These are phyloP conservation scores for Talaromyces funiculosus DNA, from an alignment of 2,329 filamentous ascomycete species.

Conservation along the genomic window DNA sequence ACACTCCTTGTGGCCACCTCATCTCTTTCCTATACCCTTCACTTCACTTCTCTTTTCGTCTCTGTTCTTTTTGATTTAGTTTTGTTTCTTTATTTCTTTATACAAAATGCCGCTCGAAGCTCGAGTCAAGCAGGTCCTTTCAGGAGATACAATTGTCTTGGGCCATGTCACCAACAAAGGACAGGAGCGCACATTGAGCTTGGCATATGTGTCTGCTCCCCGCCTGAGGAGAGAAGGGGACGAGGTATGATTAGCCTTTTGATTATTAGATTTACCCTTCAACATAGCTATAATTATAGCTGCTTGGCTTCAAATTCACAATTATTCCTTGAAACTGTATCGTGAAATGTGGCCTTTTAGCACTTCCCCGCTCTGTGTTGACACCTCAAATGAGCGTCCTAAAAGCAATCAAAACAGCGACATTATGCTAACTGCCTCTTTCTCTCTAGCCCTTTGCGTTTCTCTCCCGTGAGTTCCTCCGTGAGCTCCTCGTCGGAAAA, in stretches of 20 bases:
- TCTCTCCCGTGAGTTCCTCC: constrained; percentile 88
- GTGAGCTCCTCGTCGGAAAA: constrained; percentile 78
- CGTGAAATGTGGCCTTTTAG: constrained; percentile 18
- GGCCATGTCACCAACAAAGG: constrained; percentile 73
- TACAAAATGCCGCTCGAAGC: constrained; percentile 46
- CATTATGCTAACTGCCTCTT: background rate
- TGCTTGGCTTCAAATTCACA: background rate
- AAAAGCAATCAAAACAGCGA: background rate
- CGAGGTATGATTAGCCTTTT: constrained; percentile 49
- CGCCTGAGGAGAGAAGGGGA: constrained; percentile 83
- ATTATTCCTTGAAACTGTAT: background rate
- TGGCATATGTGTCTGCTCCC: constrained; percentile 88
- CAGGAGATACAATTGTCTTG: constrained; percentile 85
- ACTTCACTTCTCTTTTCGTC: background rate
- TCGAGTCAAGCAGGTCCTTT: constrained; percentile 88
- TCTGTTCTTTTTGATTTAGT: background rate
- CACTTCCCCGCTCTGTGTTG: background rate
- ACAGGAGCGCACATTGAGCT: constrained; percentile 77
- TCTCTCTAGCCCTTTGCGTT: constrained; percentile 68
- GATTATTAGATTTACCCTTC: background rate
- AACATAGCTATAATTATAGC: background rate
- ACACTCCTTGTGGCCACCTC: background rate
- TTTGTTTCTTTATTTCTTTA: background rate
- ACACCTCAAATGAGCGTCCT: background rate
- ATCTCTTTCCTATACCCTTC: background rate